Evolutionary conservation across 179 eudicot species (phyloP), one percentile per base, ranked within the genome.

Genomic region (Silene noctiflora): DNA sequence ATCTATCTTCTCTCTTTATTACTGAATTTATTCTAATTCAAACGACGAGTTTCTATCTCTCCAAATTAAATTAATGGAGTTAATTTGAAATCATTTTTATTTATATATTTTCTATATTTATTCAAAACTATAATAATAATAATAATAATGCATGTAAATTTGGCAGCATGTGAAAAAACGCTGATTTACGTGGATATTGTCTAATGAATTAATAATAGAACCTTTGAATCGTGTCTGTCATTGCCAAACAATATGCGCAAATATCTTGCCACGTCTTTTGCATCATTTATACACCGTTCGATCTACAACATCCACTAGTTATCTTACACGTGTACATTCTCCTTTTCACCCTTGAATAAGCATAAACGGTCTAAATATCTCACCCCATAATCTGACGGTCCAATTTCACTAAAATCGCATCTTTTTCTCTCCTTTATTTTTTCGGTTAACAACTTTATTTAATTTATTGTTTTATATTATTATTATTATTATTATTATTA

Each of bases 321-420:
- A 14, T 1, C 46, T 73, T 51, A 62, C 76, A 67, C 73, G 20
- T 73, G 62, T 64, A 66, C 79, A 68, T 67, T 74, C 29, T 55
- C 24, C 69, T 61, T 76, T 20, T 44, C 51, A 63, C 51, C 33
- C 58, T 21, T 17, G 14, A 21, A 48, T 39, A 67, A 33, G 16
- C 48, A 46, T 44, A 20, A 22, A 27, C 20, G 33, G 17, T 51
- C 58, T 3, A 51, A 12, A 1, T 19, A 13, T n/a, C 8, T 9
- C n/a, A 67, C 24, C 7, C 44, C 61, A 10, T 62, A 44, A 88
- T 88, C 88, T 46, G 33, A 89, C 87, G 90, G 89, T 76, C 77
- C 66, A 74, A n/a, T 78, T 69, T 74, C 71, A 63, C 6, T 17
- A 24, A 76, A 67, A 16, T 78, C 60, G 73, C 80, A 71, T 75